Evolutionary conservation across 257 asterid species (phyloP).

Genomic region (Solanum paucissectum): DNA sequence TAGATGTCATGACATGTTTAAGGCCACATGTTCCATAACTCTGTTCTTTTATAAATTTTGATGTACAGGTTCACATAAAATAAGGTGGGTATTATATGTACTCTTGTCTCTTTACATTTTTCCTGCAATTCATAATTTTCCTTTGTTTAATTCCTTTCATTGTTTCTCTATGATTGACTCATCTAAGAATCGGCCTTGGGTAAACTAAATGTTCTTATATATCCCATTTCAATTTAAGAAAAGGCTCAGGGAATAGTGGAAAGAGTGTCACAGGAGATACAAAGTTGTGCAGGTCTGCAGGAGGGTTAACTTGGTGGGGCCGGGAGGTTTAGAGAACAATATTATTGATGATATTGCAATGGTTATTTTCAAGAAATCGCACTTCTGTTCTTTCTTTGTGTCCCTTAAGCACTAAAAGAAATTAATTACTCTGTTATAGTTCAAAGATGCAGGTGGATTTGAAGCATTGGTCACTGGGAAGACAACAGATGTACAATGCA

Average conservation of each 20-base stretch:
- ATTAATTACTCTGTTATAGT: slow-evolving; percentile 17
- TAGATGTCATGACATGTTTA: background rate
- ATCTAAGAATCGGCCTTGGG: background rate
- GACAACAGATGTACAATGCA: slow-evolving; percentile 43
- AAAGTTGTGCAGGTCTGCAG: background rate
- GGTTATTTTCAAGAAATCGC: background rate
- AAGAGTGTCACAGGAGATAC: background rate
- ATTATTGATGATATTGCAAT: background rate
- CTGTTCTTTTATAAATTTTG: background rate
- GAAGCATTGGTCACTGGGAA: slow-evolving; percentile 63
- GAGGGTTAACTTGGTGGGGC: background rate
- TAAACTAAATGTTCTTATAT: background rate
- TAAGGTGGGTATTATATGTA: background rate
- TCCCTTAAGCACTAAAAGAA: background rate
- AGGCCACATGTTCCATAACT: background rate
- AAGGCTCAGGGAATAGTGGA: background rate
- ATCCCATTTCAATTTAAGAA: background rate
- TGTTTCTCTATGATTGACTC: background rate
- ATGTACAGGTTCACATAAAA: background rate
- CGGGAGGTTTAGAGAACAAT: background rate
- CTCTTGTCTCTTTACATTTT: background rate
- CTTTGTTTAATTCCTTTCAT: background rate
- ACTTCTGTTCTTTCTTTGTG: background rate
- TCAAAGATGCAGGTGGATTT: slow-evolving; percentile 79
- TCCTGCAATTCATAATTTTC: background rate